Percentiles rank a stretch among this genome's conserved stretches.
These are phyloP conservation scores for Termitomyces sp. DNA, from an alignment of 768 basidiomycete species.

Conservation along the genomic window DNA sequence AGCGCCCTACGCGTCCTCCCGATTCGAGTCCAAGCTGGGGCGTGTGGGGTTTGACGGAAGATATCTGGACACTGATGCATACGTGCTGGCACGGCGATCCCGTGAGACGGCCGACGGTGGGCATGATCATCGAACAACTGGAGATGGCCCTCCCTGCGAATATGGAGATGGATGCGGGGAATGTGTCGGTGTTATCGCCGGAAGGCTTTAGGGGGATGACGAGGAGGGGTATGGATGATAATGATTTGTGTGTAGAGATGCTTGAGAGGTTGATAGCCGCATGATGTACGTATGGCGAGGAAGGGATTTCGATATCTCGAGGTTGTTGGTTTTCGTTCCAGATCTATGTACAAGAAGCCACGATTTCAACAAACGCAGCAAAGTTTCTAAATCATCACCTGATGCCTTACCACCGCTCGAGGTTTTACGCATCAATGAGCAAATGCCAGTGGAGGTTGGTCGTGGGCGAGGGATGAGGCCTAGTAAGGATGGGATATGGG, in stretches of 20 bases:
- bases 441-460: too few relatives aligned
- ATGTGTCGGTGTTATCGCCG: neutral
- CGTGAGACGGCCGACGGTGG: neutral
- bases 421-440: too few relatives aligned
- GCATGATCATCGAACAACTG: neutral
- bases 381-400: neutral
- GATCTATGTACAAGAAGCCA: neutral
- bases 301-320: neutral
- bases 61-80: neutral
- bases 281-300: neutral
- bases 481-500: too few relatives aligned
- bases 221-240: neutral
- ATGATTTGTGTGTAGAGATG: neutral
- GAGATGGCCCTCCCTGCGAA: neutral
- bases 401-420: too few relatives aligned
- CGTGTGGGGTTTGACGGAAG: slow-evolving; percentile 7
- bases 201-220: slow-evolving; percentile 1
- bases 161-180: neutral
- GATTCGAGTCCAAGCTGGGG: neutral
- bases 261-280: neutral
- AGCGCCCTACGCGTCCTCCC: neutral
- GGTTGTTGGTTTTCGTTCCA: neutral
- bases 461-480: too few relatives aligned
- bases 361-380: too few relatives aligned
- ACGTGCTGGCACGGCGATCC: neutral